Evolutionary conservation across 192 early-diverging fungal species (phyloP).

Genomic region (Kickxella alabastrina): DNA sequence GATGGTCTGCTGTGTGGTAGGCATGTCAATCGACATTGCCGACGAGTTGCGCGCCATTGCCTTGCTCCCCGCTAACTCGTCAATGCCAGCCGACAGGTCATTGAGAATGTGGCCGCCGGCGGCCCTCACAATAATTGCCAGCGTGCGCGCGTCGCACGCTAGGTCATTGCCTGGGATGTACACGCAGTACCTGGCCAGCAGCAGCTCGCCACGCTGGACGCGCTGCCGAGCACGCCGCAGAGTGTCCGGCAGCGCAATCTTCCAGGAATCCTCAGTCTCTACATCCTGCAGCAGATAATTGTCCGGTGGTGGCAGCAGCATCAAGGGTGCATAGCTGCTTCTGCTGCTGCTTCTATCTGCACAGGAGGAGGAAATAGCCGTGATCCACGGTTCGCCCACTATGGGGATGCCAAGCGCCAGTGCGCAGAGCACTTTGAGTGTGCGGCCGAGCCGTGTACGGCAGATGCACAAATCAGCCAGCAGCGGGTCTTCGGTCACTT

Average conservation of each 20-base stretch:
- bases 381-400: slow-evolving; percentile 10
- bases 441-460: slow-evolving; percentile 26
- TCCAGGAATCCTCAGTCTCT: slow-evolving; percentile 34
- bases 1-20: background rate
- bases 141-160: no score
- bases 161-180: slow-evolving; percentile 5
- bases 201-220: background rate
- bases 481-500: slow-evolving; percentile 31
- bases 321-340: no score
- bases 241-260: slow-evolving; percentile 15
- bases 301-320: no score
- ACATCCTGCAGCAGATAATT: slow-evolving; percentile 10
- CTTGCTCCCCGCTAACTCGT: no score
- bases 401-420: slow-evolving; percentile 38
- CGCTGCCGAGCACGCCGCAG: slow-evolving; percentile 9
- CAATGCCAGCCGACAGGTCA: no score
- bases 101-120: slow-evolving; percentile 37
- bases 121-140: slow-evolving; percentile 17
- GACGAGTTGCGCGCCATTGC: background rate
- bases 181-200: slow-evolving; percentile 21
- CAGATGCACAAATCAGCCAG: slow-evolving; percentile 24
- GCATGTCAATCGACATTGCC: background rate
- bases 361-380: background rate
- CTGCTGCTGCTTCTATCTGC: no score
- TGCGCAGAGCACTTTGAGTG: slow-evolving; percentile 43